These are phyloP conservation scores for Oidiodendron maius DNA, from an alignment of 495 filamentous ascomycete species.

Conservation along the genomic window DNA sequence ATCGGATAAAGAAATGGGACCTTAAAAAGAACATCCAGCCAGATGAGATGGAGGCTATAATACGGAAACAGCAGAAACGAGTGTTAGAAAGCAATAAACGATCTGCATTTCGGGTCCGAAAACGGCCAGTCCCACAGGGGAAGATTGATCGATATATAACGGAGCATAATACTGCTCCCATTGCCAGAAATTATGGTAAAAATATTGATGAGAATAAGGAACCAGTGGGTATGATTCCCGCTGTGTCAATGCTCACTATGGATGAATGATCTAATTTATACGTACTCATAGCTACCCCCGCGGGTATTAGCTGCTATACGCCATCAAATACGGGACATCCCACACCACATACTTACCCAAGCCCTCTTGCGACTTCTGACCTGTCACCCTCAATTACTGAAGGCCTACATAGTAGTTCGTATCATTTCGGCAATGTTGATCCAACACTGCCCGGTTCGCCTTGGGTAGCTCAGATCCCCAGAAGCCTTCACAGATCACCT, in stretches of 20 bases:
- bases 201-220: neutral
- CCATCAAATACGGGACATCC: neutral
- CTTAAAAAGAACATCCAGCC: conserved; percentile 26
- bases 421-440: neutral
- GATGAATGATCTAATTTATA: neutral
- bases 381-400: neutral
- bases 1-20: conserved; percentile 22
- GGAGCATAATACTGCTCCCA: neutral
- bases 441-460: neutral
- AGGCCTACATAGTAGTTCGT: neutral
- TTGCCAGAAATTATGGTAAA: neutral
- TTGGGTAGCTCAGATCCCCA: neutral
- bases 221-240: neutral
- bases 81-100: conserved; percentile 2
- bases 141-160: conserved; percentile 5
- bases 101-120: conserved; percentile 3
- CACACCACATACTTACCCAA: neutral
- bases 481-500: neutral
- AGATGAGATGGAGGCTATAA: conserved; percentile 25
- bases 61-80: conserved; percentile 21
- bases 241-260: neutral
- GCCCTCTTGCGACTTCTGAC: neutral
- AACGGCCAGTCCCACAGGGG: neutral
- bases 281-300: neutral
- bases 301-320: neutral